Percentiles rank a stretch among this genome's conserved stretches.
These are phyloP conservation scores for Backusella luteola DNA, from an alignment of 192 early-diverging fungal genomes.

Conservation along the genomic window DNA sequence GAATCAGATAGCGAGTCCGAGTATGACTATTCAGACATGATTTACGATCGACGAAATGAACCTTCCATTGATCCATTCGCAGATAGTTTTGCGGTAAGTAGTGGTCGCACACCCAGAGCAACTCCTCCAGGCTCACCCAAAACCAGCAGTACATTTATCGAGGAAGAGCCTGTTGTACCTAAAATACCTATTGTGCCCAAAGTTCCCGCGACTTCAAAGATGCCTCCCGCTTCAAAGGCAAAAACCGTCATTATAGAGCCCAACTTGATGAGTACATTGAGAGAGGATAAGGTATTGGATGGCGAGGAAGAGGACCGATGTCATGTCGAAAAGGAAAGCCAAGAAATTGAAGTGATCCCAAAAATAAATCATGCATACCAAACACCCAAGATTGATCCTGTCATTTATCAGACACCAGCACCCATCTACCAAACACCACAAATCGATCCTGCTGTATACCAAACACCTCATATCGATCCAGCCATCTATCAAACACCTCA, in stretches of 20 bases:
- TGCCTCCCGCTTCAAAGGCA: not conserved
- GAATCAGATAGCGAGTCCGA: conserved; percentile 13
- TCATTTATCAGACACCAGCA: not conserved
- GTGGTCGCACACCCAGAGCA: not conserved
- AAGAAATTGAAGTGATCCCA: not conserved
- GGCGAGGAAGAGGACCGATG: not conserved
- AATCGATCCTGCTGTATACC: not conserved
- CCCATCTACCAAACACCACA: not conserved
- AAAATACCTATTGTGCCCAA: not conserved
- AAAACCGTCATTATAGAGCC: not conserved
- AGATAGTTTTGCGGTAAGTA: conserved; percentile 8
- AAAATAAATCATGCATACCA: not conserved
- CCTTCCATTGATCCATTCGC: not conserved
- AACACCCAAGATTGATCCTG: not conserved
- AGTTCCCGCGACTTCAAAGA: not conserved
- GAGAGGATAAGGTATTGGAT: not conserved
- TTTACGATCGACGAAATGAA: not conserved
- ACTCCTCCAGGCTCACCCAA: not conserved
- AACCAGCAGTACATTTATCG: not conserved
- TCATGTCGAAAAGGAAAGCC: conserved; percentile 8
- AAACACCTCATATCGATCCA: not conserved
- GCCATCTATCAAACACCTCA: not conserved
- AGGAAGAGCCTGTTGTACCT: not conserved
- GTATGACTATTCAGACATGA: conserved; percentile 11
- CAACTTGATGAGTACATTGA: not conserved